These are phyloP conservation scores for Prillingera fragicola DNA, from an alignment of 1,284 basidiomycete species.

Conservation along the genomic window DNA sequence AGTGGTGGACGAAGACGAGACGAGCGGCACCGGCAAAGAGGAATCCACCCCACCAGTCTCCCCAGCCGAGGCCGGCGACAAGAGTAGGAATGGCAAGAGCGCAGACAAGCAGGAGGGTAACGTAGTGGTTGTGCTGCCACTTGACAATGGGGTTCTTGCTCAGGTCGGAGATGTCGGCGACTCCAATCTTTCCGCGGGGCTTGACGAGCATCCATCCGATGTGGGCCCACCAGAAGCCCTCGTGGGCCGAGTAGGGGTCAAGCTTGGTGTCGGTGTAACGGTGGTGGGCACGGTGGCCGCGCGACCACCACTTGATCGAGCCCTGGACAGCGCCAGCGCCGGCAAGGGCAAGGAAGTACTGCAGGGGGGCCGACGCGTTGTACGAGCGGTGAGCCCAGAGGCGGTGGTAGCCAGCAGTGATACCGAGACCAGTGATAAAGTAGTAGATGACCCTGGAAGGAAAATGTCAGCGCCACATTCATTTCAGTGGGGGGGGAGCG, in stretches of 20 bases:
- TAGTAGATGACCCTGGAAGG: constrained; percentile 61
- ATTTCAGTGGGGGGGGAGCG: too few relatives aligned
- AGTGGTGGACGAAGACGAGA: constrained; percentile 83
- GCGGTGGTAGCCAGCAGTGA: constrained; percentile 73
- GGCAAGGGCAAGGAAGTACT: constrained; percentile 69
- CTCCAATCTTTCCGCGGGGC: constrained; percentile 77
- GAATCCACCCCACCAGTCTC: constrained; percentile 76
- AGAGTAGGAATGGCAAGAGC: constrained; percentile 68
- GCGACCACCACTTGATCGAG: constrained; percentile 91
- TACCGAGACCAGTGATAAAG: constrained; percentile 73
- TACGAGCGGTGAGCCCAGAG: constrained; percentile 88
- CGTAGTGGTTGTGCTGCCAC: constrained; percentile 80
- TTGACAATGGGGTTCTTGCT: constrained; percentile 67
- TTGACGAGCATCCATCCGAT: constrained; percentile 92
- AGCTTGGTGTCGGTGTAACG: constrained; percentile 93
- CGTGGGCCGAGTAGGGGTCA: constrained; percentile 86
- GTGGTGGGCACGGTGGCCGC: constrained; percentile 88
- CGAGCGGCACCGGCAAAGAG: constrained; percentile 79
- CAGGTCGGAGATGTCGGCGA: constrained; percentile 81
- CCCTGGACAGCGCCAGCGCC: constrained; percentile 85
- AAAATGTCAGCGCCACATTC: constrained; percentile 4
- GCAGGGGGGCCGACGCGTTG: constrained; percentile 73
- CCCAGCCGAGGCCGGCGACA: constrained; percentile 74
- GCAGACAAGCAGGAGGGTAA: constrained; percentile 65
- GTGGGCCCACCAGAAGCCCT: constrained; percentile 69